These are phyloP conservation scores for Diplogelasinospora grovesii DNA, from an alignment of 495 filamentous ascomycete species.

Conservation along the genomic window DNA sequence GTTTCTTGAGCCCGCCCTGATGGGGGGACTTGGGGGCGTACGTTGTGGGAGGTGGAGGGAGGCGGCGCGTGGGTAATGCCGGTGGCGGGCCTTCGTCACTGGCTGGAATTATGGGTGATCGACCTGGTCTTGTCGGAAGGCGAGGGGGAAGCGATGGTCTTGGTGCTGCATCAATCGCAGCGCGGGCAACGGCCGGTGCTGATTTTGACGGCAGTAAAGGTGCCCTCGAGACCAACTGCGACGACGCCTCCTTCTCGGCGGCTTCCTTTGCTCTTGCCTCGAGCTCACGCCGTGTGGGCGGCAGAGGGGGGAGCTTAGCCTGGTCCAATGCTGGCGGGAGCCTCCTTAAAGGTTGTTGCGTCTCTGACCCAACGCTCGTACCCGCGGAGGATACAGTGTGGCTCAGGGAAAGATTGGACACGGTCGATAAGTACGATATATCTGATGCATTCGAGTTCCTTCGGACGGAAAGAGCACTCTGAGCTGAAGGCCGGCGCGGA, in stretches of 20 bases:
- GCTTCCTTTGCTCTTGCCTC: constrained; percentile 39
- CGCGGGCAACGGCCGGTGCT: constrained; percentile 3
- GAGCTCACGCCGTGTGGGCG: constrained; percentile 36
- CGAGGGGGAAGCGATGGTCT: constrained; percentile 32
- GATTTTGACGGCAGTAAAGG: constrained; percentile 16
- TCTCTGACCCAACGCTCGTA: constrained; percentile 24
- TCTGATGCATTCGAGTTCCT: constrained; percentile 43
- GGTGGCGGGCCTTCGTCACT: constrained; percentile 16
- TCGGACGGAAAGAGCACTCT: constrained; percentile 21
- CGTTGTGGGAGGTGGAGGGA: constrained; percentile 33
- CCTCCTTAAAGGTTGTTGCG: constrained; percentile 28
- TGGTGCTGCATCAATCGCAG: constrained; percentile 27
- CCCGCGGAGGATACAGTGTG: constrained; percentile 23
- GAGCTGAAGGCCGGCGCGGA: constrained; percentile 31
- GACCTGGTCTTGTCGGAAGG: constrained; percentile 33
- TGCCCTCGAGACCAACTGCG: constrained; percentile 5
- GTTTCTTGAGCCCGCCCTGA: too few species aligned
- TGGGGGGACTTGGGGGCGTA: constrained; percentile 17
- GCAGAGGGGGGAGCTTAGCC: constrained; percentile 45
- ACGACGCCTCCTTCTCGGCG: constrained; percentile 23
- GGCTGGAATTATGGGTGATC: constrained; percentile 14
- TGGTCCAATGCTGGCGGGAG: constrained; percentile 44
- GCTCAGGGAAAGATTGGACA: constrained; percentile 36
- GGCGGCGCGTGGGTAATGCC: constrained; percentile 28
- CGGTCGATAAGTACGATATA: constrained; percentile 34